Evolutionary conservation across 2,329 filamentous ascomycete species (phyloP).

Genomic region (Diaporthe longicolla): DNA sequence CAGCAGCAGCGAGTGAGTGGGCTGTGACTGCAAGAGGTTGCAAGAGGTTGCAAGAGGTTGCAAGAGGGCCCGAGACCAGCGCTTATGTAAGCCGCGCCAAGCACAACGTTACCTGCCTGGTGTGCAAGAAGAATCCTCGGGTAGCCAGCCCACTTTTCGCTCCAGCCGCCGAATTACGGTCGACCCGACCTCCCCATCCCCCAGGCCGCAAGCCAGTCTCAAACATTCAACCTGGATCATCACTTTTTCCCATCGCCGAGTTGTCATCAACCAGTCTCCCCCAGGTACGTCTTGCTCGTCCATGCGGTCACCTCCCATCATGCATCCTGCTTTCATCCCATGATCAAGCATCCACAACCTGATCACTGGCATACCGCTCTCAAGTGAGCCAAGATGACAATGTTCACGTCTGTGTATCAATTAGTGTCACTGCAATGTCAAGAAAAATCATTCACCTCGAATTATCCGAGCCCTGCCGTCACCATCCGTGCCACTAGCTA

Average conservation of each 20-base stretch:
- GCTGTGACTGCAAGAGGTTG: not conserved
- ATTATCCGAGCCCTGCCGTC: not conserved
- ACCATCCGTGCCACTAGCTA: conserved; percentile 18
- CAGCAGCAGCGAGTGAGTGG: no score
- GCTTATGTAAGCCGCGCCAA: conserved; percentile 7
- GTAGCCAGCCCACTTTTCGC: conserved; percentile 14
- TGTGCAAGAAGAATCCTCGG: no score
- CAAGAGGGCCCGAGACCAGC: not conserved
- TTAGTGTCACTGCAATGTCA: conserved; percentile 29
- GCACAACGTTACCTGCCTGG: no score
- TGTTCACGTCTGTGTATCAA: conserved; percentile 30
- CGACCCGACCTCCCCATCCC: conserved; percentile 30
- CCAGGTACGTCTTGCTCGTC: conserved; percentile 39
- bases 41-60: not conserved
- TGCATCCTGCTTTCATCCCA: conserved; percentile 6
- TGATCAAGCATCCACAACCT: conserved; percentile 18
- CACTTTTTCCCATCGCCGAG: conserved; percentile 40
- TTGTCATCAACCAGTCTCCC: conserved; percentile 36
- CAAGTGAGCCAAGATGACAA: conserved; percentile 27
- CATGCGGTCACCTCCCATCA: conserved; percentile 19
- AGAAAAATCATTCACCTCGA: conserved; percentile 18
- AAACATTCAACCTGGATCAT: conserved; percentile 40
- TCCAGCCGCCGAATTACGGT: conserved; percentile 28
- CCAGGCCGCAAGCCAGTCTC: conserved; percentile 28
- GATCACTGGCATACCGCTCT: conserved; percentile 10